These are phyloP conservation scores for Colletotrichum endophyticum DNA, from an alignment of 2,329 filamentous ascomycete species.

Conservation along the genomic window DNA sequence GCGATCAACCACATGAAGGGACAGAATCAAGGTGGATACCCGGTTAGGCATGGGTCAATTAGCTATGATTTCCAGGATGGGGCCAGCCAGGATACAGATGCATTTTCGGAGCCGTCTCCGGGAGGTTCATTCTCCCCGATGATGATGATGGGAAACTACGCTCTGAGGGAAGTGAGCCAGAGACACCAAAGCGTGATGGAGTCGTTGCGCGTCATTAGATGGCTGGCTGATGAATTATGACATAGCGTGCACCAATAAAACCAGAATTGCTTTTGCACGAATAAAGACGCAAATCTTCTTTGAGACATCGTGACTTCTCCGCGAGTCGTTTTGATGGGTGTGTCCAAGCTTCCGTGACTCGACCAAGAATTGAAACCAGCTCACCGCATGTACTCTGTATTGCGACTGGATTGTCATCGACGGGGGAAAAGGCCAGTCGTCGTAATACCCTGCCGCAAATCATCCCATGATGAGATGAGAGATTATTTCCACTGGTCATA, in stretches of 20 bases:
- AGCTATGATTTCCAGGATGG: constrained; percentile 12
- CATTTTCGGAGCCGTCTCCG: not conserved
- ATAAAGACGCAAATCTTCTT: not conserved
- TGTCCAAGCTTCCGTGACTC: not conserved
- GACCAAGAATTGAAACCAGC: not conserved
- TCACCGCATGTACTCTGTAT: not conserved
- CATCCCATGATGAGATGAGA: not conserved
- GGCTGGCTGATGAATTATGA: constrained; percentile 18
- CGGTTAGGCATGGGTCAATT: not conserved
- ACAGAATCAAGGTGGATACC: not conserved
- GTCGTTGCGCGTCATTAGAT: constrained; percentile 14
- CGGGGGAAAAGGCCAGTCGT: not conserved
- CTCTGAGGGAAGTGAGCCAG: not conserved
- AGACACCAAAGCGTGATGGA: constrained; percentile 11
- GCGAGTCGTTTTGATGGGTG: not conserved
- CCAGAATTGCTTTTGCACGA: not conserved
- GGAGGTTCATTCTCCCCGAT: not conserved
- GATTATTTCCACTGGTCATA: not conserved
- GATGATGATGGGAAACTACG: not conserved
- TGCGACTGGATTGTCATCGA: not conserved
- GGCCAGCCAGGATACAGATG: not conserved
- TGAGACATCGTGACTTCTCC: not conserved
- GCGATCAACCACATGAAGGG: not conserved
- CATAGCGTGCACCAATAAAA: not conserved
- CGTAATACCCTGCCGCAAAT: not conserved